Percentiles rank a stretch among this genome's conserved stretches.
phyloP scores from a whole-genome alignment of 352 stramenopile genomes.

The Phytophthora ohioensis region DNA sequence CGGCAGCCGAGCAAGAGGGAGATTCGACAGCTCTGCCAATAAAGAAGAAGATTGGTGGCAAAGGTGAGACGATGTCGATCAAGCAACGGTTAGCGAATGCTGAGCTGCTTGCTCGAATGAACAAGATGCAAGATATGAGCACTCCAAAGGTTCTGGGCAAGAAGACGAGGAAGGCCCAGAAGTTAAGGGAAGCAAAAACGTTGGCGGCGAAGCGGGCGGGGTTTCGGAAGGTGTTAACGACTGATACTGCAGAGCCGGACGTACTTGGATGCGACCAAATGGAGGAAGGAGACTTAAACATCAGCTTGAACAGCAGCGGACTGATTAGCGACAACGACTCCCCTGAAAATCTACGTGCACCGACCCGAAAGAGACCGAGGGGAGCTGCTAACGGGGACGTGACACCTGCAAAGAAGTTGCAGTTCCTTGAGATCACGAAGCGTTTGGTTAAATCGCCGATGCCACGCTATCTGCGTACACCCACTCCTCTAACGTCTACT shows the following conservation, averaged over 20 bases:
- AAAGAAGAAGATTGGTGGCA: constrained; percentile 33
- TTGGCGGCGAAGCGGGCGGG: constrained; percentile 54
- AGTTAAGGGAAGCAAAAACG: constrained; percentile 39
- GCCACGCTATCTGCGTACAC: constrained; percentile 45
- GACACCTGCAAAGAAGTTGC: constrained; percentile 47
- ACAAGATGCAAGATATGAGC: constrained; percentile 66
- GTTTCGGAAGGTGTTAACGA: constrained; percentile 54
- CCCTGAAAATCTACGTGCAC: constrained; percentile 36
- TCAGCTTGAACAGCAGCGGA: constrained; percentile 49
- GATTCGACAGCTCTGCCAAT: not conserved
- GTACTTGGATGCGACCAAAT: constrained; percentile 27
- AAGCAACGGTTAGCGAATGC: constrained; percentile 58
- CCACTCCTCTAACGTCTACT: constrained; percentile 45
- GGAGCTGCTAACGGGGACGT: constrained; percentile 28
- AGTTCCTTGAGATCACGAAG: constrained; percentile 56
- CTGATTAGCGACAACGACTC: constrained; percentile 39
- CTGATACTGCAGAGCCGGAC: constrained; percentile 17
- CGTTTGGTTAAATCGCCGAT: constrained; percentile 52
- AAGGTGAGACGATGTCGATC: constrained; percentile 45
- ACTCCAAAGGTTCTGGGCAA: constrained; percentile 74
- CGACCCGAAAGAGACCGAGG: constrained; percentile 40
- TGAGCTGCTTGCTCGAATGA: constrained; percentile 59
- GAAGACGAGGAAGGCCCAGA: constrained; percentile 53
- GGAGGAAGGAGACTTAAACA: constrained; percentile 44
- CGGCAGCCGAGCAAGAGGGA: constrained; percentile 10